These are phyloP conservation scores for Talaromyces sp. DNA, from an alignment of 2,329 filamentous ascomycete genomes.

Conservation along the genomic window DNA sequence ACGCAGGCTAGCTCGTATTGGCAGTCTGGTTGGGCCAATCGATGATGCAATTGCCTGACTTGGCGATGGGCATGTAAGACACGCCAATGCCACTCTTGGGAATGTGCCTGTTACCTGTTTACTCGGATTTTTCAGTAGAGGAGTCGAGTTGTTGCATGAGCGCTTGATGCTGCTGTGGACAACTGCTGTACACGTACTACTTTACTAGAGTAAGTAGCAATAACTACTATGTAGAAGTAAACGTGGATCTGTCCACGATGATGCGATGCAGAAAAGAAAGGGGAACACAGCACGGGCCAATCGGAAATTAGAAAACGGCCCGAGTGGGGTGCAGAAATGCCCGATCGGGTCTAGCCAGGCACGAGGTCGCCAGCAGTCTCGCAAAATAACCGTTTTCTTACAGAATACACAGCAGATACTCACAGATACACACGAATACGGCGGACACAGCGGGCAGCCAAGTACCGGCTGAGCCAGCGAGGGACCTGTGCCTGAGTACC, in stretches of 20 bases:
- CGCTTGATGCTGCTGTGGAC: background rate
- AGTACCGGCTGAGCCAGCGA: background rate
- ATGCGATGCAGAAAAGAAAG: background rate
- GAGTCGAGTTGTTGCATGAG: background rate
- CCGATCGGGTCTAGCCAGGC: conserved; percentile 10
- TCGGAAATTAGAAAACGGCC: conserved; percentile 5
- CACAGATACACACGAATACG: background rate
- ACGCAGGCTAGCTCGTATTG: background rate
- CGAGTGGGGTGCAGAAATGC: background rate
- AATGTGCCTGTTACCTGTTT: background rate
- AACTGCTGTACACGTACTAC: background rate
- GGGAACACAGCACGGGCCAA: conserved; percentile 10
- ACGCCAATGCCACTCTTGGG: background rate
- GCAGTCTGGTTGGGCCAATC: background rate
- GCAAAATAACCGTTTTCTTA: too few species aligned
- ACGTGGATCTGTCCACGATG: background rate
- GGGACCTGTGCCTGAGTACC: background rate
- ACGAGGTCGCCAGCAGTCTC: background rate
- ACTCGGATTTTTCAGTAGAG: background rate
- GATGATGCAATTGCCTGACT: background rate
- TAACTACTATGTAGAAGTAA: too few species aligned
- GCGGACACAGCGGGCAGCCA: background rate
- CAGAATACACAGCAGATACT: too few species aligned
- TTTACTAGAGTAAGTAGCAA: background rate
- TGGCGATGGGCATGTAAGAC: conserved; percentile 1